phyloP scores from a whole-genome alignment of 108 stramenopile species.

The Epithemia pelagica region DNA sequence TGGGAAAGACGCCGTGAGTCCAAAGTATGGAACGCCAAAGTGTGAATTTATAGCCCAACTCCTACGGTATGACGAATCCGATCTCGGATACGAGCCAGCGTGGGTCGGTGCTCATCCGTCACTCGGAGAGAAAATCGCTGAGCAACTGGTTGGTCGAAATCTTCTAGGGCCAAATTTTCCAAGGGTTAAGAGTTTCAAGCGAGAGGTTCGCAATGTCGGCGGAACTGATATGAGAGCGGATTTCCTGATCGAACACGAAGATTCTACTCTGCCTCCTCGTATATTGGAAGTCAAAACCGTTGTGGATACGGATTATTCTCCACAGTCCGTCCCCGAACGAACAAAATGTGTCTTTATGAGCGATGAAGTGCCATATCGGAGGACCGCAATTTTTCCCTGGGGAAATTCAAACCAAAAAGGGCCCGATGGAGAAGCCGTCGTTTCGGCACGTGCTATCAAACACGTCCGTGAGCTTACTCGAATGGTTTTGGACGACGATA shows the following conservation, averaged over 20 bases:
- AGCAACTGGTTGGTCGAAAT: constrained; percentile 26
- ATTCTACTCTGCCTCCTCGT: constrained; percentile 12
- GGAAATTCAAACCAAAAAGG: constrained; percentile 49
- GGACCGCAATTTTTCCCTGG: constrained; percentile 60
- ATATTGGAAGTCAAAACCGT: constrained; percentile 58
- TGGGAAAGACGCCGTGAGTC: constrained; percentile 33
- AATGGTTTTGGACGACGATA: constrained; percentile 21
- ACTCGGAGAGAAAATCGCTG: constrained; percentile 46
- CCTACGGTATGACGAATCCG: constrained; percentile 33
- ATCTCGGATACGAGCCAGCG: constrained; percentile 18
- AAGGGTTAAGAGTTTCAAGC: constrained; percentile 16
- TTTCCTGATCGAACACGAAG: constrained; percentile 31
- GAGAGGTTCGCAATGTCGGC: constrained; percentile 31
- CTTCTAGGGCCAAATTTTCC: constrained; percentile 32
- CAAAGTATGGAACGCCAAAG: constrained; percentile 48
- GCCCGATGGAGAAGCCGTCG: constrained; percentile 51
- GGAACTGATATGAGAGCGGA: constrained; percentile 39
- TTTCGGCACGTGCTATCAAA: constrained; percentile 55
- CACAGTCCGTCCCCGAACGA: constrained; percentile 13
- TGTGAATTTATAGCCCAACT: constrained; percentile 49
- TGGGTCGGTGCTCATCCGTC: constrained; percentile 62
- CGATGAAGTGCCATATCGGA: constrained; percentile 22
- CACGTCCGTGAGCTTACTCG: constrained; percentile 47
- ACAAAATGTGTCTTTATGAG: constrained; percentile 32
- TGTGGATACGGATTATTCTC: constrained; percentile 50